These are phyloP conservation scores for Butyriboletus loyo DNA, from an alignment of 768 basidiomycete species.

Conservation along the genomic window DNA sequence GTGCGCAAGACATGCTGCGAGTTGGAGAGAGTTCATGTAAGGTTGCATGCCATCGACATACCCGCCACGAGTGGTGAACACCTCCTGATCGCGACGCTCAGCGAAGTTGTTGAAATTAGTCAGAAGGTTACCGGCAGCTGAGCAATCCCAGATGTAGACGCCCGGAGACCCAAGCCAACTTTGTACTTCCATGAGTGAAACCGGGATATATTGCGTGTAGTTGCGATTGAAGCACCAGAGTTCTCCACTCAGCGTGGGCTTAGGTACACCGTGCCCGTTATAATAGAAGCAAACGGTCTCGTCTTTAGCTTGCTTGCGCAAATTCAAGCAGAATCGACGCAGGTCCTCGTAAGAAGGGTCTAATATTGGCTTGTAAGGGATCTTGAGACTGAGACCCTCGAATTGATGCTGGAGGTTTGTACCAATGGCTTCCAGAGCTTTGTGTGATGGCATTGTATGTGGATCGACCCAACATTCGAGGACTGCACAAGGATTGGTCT, in stretches of 20 bases:
- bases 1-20: conserved; percentile 89
- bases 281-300: conserved; percentile 96
- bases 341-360: conserved; percentile 96
- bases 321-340: conserved; percentile 75
- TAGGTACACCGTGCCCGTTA: conserved; percentile 98
- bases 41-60: conserved; percentile 61
- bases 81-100: conserved; percentile 68
- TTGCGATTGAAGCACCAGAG: conserved; percentile 98
- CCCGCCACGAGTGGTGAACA: conserved; percentile 54
- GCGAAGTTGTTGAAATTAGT: conserved; percentile 85
- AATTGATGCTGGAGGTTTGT: conserved; percentile 93
- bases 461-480: conserved; percentile 99
- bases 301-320: conserved; percentile 87
- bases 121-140: conserved; percentile 92
- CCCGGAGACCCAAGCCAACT: conserved; percentile 92
- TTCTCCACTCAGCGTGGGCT: conserved; percentile 92
- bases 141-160: conserved; percentile 99
- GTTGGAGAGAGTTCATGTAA: conserved; percentile 85
- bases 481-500: conserved; percentile 93
- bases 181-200: conserved; percentile 91
- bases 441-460: conserved; percentile 84
- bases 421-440: conserved; percentile 92
- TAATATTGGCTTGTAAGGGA: conserved; percentile 89
- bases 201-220: conserved; percentile 98
- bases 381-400: conserved; percentile 91